Conservation (phyloP, 805 yeast species). For the Yarrowia deformans region DNA sequence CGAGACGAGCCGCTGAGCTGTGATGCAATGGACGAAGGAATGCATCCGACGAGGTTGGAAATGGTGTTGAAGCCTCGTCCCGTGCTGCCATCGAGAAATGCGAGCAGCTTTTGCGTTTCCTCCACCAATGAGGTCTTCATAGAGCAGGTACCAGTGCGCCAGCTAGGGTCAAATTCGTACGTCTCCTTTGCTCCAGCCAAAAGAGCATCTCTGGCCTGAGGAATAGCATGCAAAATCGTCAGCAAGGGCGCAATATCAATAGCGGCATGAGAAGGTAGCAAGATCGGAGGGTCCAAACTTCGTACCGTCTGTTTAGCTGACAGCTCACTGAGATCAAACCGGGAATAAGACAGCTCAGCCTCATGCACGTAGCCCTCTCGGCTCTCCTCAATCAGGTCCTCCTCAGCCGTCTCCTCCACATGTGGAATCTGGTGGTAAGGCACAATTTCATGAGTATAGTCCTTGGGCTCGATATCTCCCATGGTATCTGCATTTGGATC, state of each 20-base stretch:
- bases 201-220: constrained; percentile 48
- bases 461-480: background rate
- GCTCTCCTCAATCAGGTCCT: constrained; percentile 18
- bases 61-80: constrained; percentile 44
- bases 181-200: constrained; percentile 41
- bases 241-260: constrained; percentile 46
- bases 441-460: constrained; percentile 15
- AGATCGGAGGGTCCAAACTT: constrained; percentile 41
- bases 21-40: constrained; percentile 17
- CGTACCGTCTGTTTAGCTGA: constrained; percentile 8
- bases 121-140: constrained; percentile 42
- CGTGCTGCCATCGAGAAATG: constrained; percentile 48
- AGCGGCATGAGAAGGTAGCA: constrained; percentile 43
- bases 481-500: background rate
- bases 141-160: constrained; percentile 46
- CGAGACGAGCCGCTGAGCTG: constrained; percentile 31
- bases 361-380: background rate
- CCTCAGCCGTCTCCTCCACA: constrained; percentile 13
- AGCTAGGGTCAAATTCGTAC: constrained; percentile 46
- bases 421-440: constrained; percentile 21
- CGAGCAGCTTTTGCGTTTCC: constrained; percentile 48
- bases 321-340: constrained; percentile 20
- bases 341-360: constrained; percentile 6
- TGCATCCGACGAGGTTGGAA: constrained; percentile 35
- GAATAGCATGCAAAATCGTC: constrained; percentile 47